These are phyloP conservation scores for Penicillium turbatum DNA, from an alignment of 495 filamentous ascomycete species.

Conservation along the genomic window DNA sequence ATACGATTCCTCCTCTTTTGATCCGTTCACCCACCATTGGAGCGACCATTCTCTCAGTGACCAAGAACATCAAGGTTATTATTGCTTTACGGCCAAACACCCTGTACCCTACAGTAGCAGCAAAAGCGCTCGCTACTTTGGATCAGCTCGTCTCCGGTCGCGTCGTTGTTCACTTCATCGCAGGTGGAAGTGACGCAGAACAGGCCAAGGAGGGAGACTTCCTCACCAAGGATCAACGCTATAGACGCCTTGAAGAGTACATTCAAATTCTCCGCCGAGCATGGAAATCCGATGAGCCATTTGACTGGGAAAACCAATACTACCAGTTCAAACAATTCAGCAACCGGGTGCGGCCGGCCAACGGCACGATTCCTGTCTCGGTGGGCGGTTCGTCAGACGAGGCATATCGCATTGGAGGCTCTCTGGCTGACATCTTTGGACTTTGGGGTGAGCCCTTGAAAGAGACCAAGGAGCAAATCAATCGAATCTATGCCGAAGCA, in stretches of 20 bases:
- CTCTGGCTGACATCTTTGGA: conserved; percentile 51
- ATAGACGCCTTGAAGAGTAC: conserved; percentile 50
- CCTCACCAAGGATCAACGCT: conserved; percentile 49
- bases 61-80: conserved; percentile 52
- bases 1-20: conserved; percentile 47
- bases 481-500: conserved; percentile 49
- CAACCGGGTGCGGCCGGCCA: conserved; percentile 45
- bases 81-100: conserved; percentile 55
- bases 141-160: conserved; percentile 49
- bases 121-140: conserved; percentile 52
- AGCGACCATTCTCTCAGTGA: conserved; percentile 47
- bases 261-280: conserved; percentile 49
- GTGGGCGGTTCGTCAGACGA: conserved; percentile 51
- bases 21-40: conserved; percentile 50
- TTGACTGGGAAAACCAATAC: conserved; percentile 50
- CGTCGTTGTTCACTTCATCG: conserved; percentile 53
- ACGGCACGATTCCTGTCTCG: conserved; percentile 48
- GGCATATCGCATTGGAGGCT: conserved; percentile 50
- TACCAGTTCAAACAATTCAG: conserved; percentile 51
- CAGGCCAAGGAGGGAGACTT: conserved; percentile 53
- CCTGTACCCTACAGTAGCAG: conserved; percentile 51
- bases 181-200: conserved; percentile 49
- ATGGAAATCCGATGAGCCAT: conserved; percentile 48
- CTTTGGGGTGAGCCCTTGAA: conserved; percentile 55
- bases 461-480: conserved; percentile 53